phyloP scores from a whole-genome alignment of 306 rosid genomes.

The Citrullus colocynthis region DNA sequence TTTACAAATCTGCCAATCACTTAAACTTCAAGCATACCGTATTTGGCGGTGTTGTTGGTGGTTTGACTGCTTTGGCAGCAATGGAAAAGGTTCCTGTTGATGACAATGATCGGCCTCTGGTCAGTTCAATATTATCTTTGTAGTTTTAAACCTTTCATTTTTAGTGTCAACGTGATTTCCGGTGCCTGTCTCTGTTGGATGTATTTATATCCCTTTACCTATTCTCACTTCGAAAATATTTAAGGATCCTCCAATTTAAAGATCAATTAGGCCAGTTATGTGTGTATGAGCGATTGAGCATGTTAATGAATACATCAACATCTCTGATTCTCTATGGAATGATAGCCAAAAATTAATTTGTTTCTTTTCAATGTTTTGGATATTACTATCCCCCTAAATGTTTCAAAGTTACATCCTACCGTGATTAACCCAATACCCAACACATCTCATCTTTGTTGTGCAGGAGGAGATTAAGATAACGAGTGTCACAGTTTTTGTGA shows the following conservation, averaged over 20 bases:
- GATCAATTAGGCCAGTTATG: background rate
- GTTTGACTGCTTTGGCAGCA: constrained; percentile 68
- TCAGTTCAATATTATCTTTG: constrained; percentile 15
- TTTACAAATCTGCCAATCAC: constrained; percentile 89
- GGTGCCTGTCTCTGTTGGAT: background rate
- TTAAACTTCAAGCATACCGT: constrained; percentile 92
- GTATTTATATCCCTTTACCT: background rate
- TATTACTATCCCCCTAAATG: background rate
- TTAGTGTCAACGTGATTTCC: background rate
- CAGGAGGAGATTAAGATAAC: constrained; percentile 96
- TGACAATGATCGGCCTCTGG: constrained; percentile 78
- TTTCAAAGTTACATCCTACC: background rate
- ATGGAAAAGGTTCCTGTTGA: constrained; percentile 94
- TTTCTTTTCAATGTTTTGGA: background rate
- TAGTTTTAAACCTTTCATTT: background rate
- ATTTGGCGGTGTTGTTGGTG: constrained; percentile 88
- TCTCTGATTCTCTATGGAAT: background rate
- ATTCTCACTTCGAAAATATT: background rate
- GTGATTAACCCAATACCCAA: background rate
- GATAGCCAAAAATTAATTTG: background rate
- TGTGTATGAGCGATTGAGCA: background rate
- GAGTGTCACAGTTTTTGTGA: constrained; percentile 58
- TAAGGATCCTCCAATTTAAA: background rate
- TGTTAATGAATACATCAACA: background rate
- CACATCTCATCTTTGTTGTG: constrained; percentile 8